Base-by-base conservation (phyloP, 768 basidiomycete genomes). In the Termitomyces sp. region DNA sequence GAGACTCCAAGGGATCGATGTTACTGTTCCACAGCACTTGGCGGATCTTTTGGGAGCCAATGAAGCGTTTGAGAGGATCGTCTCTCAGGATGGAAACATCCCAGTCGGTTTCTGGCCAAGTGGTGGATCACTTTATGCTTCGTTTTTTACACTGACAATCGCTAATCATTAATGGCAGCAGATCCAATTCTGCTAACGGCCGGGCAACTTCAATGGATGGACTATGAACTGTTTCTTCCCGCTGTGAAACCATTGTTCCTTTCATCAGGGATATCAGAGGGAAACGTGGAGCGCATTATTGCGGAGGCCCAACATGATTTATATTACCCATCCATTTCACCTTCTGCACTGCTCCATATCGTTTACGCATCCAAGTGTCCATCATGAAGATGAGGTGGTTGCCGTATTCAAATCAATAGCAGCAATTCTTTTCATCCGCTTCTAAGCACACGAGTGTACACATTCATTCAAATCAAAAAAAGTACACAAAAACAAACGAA, bases 11-110 rank as follows among this genome's bases (percentile, higher is more conserved):
- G 76, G 75, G 45, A 70, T 89, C 60, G 87, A 89, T 62, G 67
- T 77, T 50, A 77, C 77, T 12, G 80, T 87, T 44, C 86, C 87
- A 37, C 70, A 76, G 36, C 76, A 78, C n/a, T 75, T 89, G 22
- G 69, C 74, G 22, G 73, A 77, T 22, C 70, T 86, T 41, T 29
- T 52, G 51, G 51, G 28, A 28, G 37, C 26, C 26, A 18, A 29
- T 20, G 37, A 52, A 36, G 37, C 37, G 37, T 52, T 52, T 41
- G 37, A 39, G 26, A 52, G n/a, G 2, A 41, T 52, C 5, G n/a
- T 41, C 5, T 28, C 18, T 37, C 37, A 52, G 29, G 51, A 39
- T 16, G 51, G 37, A 28, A 52, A 52, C 28, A 52, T 41, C n/a
- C 51, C 37, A 13, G n/a, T 41, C 15, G 51, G 51, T 20, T 52